Conservation (phyloP, 2,329 filamentous ascomycete genomes). For the Setomelanomma holmii region DNA sequence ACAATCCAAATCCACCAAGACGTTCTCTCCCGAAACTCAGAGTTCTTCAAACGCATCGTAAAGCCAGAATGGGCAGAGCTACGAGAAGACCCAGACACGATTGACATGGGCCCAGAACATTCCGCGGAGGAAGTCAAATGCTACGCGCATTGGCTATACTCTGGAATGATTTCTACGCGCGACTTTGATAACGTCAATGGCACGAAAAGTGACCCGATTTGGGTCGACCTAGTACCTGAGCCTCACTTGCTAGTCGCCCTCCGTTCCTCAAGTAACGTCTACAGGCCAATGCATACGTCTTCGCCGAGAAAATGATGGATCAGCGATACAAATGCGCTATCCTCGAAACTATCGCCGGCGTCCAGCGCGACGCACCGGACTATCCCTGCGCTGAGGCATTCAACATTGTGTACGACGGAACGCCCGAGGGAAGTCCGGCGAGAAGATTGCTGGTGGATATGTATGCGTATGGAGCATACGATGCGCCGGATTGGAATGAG, state of each 20-base stretch:
- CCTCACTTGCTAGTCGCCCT: not conserved
- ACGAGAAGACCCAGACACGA: constrained; percentile 1
- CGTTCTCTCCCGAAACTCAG: constrained; percentile 4
- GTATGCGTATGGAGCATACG: constrained; percentile 6
- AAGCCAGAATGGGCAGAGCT: constrained; percentile 7
- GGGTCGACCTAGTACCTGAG: constrained; percentile 3
- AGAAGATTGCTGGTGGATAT: constrained; percentile 5
- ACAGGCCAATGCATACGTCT: constrained; percentile 5
- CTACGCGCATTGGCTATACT: constrained; percentile 6
- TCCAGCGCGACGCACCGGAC: not conserved
- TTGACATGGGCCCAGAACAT: constrained; percentile 6
- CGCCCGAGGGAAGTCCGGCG: constrained; percentile 1
- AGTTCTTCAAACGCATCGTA: constrained; percentile 6
- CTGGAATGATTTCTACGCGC: constrained; percentile 4
- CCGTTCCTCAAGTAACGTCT: not conserved
- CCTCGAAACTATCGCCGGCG: not conserved
- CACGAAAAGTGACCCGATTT: constrained; percentile 4
- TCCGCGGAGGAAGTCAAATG: constrained; percentile 1
- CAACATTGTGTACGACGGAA: constrained; percentile 7
- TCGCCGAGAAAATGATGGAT: constrained; percentile 8
- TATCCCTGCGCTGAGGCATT: constrained; percentile 4
- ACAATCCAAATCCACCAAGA: constrained; percentile 6
- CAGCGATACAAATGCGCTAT: not conserved
- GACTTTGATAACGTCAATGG: constrained; percentile 1
- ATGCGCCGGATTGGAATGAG: not conserved